These are phyloP conservation scores for Alopecurus myosuroides DNA, from an alignment of 176 grass and related monocot species.

Conservation along the genomic window DNA sequence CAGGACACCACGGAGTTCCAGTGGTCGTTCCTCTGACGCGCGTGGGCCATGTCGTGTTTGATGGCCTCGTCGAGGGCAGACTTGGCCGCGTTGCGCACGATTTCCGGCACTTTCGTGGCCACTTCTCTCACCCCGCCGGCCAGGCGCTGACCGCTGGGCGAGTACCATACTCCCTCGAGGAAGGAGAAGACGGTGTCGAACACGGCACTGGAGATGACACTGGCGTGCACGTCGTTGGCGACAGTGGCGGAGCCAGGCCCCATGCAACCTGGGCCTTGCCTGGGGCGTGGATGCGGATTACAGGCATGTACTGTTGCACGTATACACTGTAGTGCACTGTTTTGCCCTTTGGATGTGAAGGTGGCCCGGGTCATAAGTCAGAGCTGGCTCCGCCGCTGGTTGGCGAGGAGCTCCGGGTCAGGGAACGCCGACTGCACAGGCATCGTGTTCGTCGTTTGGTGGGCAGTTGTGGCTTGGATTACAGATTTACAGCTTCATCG, in stretches of 20 bases:
- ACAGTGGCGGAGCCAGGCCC: no score
- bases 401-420: not conserved
- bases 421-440: not conserved
- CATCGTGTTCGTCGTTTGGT: not conserved
- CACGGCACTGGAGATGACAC: not conserved
- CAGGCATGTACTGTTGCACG: no score
- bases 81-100: not conserved
- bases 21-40: not conserved
- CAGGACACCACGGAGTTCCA: not conserved
- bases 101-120: not conserved
- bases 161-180: not conserved
- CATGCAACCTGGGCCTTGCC: no score
- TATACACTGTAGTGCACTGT: no score
- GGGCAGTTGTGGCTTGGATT: not conserved
- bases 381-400: no score
- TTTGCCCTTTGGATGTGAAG: no score
- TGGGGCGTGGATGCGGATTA: no score
- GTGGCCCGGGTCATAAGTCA: no score
- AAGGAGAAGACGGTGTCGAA: not conserved
- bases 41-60: not conserved
- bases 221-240: not conserved
- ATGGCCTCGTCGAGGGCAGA: not conserved
- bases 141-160: not conserved
- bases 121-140: not conserved
- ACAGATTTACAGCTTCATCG: not conserved